phyloP scores from a whole-genome alignment of 169 alveolate genomes.

The Cryptosporidium sp. region DNA sequence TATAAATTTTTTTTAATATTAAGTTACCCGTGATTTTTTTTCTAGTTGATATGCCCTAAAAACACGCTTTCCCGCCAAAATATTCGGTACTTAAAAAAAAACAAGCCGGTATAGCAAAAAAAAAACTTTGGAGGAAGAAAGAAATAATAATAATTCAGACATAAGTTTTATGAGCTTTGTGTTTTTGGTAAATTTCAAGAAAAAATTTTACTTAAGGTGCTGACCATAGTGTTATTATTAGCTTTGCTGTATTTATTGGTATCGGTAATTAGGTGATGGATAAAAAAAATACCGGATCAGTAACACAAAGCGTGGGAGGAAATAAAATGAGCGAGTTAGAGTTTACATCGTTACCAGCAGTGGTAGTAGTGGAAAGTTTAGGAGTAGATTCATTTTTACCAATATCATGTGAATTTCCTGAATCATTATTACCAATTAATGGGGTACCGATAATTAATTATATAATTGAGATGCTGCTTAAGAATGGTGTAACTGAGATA shows the following conservation, averaged over 20 bases:
- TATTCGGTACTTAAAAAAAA: background rate
- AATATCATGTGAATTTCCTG: constrained; percentile 66
- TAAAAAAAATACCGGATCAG: constrained; percentile 3
- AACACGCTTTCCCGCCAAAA: constrained; percentile 23
- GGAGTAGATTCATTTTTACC: constrained; percentile 59
- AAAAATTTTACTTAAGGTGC: background rate
- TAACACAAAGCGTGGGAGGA: background rate
- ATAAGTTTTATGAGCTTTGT: background rate
- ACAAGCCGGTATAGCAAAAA: background rate
- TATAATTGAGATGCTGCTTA: constrained; percentile 40
- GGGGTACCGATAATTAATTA: constrained; percentile 63
- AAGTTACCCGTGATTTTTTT: constrained; percentile 1
- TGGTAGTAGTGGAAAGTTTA: constrained; percentile 42
- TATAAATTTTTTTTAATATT: background rate
- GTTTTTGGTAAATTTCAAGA: background rate
- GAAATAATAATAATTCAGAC: background rate
- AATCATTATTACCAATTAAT: constrained; percentile 45
- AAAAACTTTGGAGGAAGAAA: background rate
- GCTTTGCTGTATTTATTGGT: constrained; percentile 17
- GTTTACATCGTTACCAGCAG: constrained; percentile 54
- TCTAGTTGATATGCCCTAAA: background rate
- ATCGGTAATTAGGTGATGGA: constrained; percentile 28
- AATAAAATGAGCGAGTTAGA: constrained; percentile 8
- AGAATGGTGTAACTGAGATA: constrained; percentile 65
- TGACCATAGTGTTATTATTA: constrained; percentile 11